phyloP scores from a whole-genome alignment of 352 stramenopile genomes.

The Globisporangium camurandrum region DNA sequence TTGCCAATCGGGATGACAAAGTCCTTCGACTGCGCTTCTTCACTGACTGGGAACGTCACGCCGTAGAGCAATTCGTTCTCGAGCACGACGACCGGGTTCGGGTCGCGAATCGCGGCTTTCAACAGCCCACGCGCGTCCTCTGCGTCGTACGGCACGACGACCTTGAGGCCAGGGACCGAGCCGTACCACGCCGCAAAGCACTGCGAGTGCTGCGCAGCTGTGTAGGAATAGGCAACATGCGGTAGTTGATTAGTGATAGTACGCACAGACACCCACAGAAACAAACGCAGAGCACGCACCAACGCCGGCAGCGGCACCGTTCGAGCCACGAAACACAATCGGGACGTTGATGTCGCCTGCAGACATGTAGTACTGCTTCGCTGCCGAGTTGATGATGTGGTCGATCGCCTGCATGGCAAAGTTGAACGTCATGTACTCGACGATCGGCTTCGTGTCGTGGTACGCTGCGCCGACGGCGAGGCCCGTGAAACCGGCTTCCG shows the following conservation, averaged over 20 bases:
- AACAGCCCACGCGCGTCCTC: slow-evolving; percentile 98
- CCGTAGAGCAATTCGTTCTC: slow-evolving; percentile 99
- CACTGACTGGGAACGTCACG: slow-evolving; percentile 95
- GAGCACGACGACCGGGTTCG: slow-evolving; percentile 98
- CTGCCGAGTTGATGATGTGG: slow-evolving; percentile 99
- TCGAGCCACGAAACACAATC: slow-evolving; percentile 99
- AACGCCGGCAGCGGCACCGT: slow-evolving; percentile 96
- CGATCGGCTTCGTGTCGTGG: slow-evolving; percentile 95
- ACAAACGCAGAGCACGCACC: slow-evolving; percentile 31
- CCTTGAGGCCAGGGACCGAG: slow-evolving; percentile 96
- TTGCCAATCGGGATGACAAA: slow-evolving; percentile 98
- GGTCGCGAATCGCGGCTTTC: slow-evolving; percentile 98
- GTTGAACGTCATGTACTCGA: slow-evolving; percentile 99
- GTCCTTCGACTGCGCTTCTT: slow-evolving; percentile 96
- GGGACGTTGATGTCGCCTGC: slow-evolving; percentile 96
- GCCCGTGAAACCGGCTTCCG: slow-evolving; percentile 94
- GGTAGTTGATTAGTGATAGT: no score
- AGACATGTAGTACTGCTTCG: slow-evolving; percentile 99
- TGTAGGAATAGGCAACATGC: neutral
- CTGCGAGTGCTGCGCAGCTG: slow-evolving; percentile 98
- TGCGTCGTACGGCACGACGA: slow-evolving; percentile 94
- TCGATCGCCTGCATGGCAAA: slow-evolving; percentile 99
- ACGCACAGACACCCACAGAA: neutral
- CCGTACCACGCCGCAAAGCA: slow-evolving; percentile 99
- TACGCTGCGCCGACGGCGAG: slow-evolving; percentile 94